A percentile compares a stretch with the other conserved stretches of the same genome.
These are phyloP conservation scores for Truncatella angustata DNA, from an alignment of 2,329 filamentous ascomycete genomes.

Conservation along the genomic window DNA sequence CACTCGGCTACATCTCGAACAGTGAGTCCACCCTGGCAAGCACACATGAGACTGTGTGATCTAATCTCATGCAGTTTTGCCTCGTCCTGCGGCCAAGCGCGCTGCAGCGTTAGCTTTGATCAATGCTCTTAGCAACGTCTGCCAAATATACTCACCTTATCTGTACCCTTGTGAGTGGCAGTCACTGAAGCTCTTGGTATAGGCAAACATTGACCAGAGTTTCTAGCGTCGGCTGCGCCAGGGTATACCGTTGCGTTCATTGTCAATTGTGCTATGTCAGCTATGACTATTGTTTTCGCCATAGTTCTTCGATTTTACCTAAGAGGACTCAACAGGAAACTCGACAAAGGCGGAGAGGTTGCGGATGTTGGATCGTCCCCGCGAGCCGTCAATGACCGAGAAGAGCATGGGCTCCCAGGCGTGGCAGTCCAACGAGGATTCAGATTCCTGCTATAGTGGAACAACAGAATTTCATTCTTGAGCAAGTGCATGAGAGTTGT, in stretches of 20 bases:
- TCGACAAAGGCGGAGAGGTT: background rate
- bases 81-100: conserved; percentile 6
- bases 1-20: conserved; percentile 7
- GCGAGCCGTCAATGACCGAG: background rate
- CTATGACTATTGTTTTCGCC: conserved; percentile 2
- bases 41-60: too few relatives aligned
- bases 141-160: conserved; percentile 4
- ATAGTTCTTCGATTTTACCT: conserved; percentile 2
- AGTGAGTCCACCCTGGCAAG: background rate
- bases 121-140: conserved; percentile 4
- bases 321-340: background rate
- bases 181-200: background rate
- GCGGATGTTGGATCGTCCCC: background rate
- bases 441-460: background rate
- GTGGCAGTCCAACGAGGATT: background rate
- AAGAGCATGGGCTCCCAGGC: conserved; percentile 5
- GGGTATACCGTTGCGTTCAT: conserved; percentile 2
- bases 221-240: conserved; percentile 2
- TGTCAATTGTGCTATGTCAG: conserved; percentile 7
- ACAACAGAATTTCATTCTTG: background rate
- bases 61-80: background rate
- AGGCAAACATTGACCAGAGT: background rate
- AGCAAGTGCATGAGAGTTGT: background rate
- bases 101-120: conserved; percentile 6
- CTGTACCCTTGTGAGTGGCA: conserved; percentile 4